Conservation (phyloP, 805 yeast species). For the Suhomyces pyralidae region DNA sequence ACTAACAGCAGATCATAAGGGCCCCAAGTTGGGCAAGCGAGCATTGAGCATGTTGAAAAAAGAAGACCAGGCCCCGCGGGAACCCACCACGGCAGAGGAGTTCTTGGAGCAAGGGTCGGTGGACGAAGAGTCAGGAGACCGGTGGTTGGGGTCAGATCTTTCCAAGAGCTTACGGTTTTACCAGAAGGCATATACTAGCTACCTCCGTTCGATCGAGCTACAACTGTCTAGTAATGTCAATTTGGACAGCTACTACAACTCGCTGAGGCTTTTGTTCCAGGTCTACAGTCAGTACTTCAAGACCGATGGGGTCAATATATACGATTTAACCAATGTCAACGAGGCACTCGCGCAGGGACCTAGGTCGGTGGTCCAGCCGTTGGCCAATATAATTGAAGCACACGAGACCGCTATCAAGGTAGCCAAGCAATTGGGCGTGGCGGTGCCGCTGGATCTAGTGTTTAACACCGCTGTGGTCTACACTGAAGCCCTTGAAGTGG, state of each 20-base stretch:
- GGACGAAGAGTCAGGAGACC: conserved; percentile 72
- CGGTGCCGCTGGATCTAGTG: conserved; percentile 40
- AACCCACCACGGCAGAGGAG: conserved; percentile 48
- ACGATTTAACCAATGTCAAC: conserved; percentile 28
- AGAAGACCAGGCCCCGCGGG: conserved; percentile 6
- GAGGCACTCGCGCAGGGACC: conserved; percentile 28
- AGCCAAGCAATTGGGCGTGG: conserved; percentile 9
- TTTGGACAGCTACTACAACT: conserved; percentile 56
- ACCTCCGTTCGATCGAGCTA: conserved; percentile 33
- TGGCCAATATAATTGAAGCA: conserved; percentile 31
- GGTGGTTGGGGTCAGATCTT: conserved; percentile 67
- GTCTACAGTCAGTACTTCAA: conserved; percentile 52
- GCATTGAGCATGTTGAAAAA: conserved; percentile 9
- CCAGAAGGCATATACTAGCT: conserved; percentile 51
- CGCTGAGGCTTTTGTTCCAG: conserved; percentile 55
- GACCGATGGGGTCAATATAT: conserved; percentile 42
- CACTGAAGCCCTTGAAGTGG: conserved; percentile 44
- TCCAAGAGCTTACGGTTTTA: conserved; percentile 64
- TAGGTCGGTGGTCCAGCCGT: conserved; percentile 38
- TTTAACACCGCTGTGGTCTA: conserved; percentile 48
- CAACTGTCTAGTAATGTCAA: conserved; percentile 7
- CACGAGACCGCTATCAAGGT: conserved; percentile 38
- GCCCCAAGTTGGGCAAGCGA: conserved; percentile 17
- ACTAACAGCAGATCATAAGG: conserved; percentile 6
- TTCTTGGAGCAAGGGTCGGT: conserved; percentile 53